A percentile compares a stretch with the other conserved stretches of the same genome.
phyloP scores from a whole-genome alignment of 148 eudicot species.

The Rhododendron williamsianum region DNA sequence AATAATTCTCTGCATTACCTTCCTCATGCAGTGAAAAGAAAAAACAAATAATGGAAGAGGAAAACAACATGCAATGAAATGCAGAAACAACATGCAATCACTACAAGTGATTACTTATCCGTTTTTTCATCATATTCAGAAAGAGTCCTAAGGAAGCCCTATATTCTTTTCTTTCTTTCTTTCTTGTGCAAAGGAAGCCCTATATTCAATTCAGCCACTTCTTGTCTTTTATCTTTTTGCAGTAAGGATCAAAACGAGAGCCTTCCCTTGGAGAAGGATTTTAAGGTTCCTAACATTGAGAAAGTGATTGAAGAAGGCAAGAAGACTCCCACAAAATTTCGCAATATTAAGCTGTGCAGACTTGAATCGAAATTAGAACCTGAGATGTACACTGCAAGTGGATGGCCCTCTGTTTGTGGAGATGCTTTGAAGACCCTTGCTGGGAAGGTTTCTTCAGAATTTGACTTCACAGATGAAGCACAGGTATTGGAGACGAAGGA shows the following conservation, averaged over 20 bases:
- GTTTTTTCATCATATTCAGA: background rate
- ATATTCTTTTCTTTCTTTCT: background rate
- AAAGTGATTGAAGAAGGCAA: constrained; percentile 89
- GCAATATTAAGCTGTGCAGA: constrained; percentile 52
- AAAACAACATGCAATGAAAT: background rate
- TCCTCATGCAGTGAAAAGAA: background rate
- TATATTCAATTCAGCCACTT: background rate
- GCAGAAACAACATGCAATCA: background rate
- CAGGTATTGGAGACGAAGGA: background rate
- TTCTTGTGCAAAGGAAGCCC: background rate
- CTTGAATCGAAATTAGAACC: constrained; percentile 37
- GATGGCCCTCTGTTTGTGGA: constrained; percentile 97
- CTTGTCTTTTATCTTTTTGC: constrained; percentile 6
- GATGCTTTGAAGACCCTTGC: constrained; percentile 75
- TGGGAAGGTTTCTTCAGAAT: constrained; percentile 87
- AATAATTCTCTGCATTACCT: background rate
- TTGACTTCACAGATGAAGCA: constrained; percentile 47
- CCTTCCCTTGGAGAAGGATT: constrained; percentile 60
- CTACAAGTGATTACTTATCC: background rate
- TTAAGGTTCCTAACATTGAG: constrained; percentile 67
- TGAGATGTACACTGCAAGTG: constrained; percentile 71
- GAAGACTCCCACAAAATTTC: constrained; percentile 58
- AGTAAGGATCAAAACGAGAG: constrained; percentile 53
- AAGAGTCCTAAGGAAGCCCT: background rate
- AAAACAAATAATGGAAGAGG: background rate